Evolutionary conservation across 1,139 yeast genomes (phyloP), one percentile per base, ranked within the genome.

Genomic region (Magnusiomyces starmeri): DNA sequence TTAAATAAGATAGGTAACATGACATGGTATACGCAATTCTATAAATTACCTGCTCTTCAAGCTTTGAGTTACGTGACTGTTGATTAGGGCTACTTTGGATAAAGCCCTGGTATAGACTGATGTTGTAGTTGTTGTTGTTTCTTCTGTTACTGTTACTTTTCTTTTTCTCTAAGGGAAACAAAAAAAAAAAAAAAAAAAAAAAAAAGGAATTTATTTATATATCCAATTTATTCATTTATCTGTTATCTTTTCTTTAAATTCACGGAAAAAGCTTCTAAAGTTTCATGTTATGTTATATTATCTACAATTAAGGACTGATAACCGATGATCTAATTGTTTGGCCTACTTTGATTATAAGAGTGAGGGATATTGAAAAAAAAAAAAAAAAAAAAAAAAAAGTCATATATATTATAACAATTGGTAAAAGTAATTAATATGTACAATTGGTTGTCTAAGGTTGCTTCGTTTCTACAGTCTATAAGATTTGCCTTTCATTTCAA

Each of bases 401-500:
- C 42, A 39, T 39, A n/a, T 4, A 3, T 12, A 21, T n/a, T 18
- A 18, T 20, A 25, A 39, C 26, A 21, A 24, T 39, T 37, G 14
- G 4, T 25, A 2, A 8, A 14, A 20, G 14, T n/a, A 14, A n/a
- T n/a, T n/a, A n/a, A n/a, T n/a, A n/a, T n/a, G n/a, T n/a, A 27
- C 7, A 3, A 45, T n/a, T 21, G 37, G 16, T 7, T 18, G 24
- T 9, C 3, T 7, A 3, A 18, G 20, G 18, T 16, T 32, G 20
- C 16, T 18, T n/a, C 22, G 35, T 22, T 49, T 37, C 4, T 34
- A 45, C 12, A 48, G 45, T 24, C 55, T 41, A 45, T 48, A 50
- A 22, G 48, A 42, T n/a, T 43, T 45, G 37, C 48, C 49, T n/a
- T 48, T 39, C 35, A 47, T 34, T 14, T 50, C 46, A 10, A 37